Base-by-base conservation (phyloP, 345 rosid species). In the Theobroma cacao region DNA sequence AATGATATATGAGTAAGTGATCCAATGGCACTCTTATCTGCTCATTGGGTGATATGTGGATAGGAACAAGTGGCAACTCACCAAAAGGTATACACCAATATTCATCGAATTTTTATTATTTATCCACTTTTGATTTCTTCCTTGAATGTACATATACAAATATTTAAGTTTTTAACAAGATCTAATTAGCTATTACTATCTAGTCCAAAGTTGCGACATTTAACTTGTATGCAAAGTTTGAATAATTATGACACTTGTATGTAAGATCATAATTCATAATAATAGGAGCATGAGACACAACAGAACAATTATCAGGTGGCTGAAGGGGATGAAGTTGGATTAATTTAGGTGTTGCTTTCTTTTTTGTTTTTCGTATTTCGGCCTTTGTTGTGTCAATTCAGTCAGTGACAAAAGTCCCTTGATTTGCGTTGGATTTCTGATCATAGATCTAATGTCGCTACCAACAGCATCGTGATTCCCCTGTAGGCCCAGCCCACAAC, bases 381-480 rank as follows among this genome's bases (percentile, higher is more conserved):
- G 28, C 4, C 6, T 38, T 65, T 38, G 70, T 6, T 36, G 17
- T 48, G 75, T 47, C 40, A 5, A 50, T 30, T 30, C 41, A 30
- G 30, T 13, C 30, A 30, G 38, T 30, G 59, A 70, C 59, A 68
- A 22, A n/a, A 3, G 50, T 38, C 22, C 69, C 68, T 60, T 75
- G 33, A 40, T 59, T 69, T 17, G 12, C 28, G 71, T 71, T 47
- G 45, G 69, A 3, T 55, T 18, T 41, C 12, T 43, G 33, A 68
- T 58, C 30, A 50, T 50, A 17, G 63, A 40, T 48, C 11, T 52
- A 8, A 15, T 58, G 62, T 31, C 7, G 34, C 75, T 4, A 24
- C 28, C 77, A 74, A 18, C 20, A 56, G 14, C 62, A 64, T 41
- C 63, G 62, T 58, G 72, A 81, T 81, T 73, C 34, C 33, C 40